Percentiles rank a stretch among this genome's conserved stretches.
These are phyloP conservation scores for Knufia fluminis DNA, from an alignment of 2,329 filamentous ascomycete genomes.

Conservation along the genomic window DNA sequence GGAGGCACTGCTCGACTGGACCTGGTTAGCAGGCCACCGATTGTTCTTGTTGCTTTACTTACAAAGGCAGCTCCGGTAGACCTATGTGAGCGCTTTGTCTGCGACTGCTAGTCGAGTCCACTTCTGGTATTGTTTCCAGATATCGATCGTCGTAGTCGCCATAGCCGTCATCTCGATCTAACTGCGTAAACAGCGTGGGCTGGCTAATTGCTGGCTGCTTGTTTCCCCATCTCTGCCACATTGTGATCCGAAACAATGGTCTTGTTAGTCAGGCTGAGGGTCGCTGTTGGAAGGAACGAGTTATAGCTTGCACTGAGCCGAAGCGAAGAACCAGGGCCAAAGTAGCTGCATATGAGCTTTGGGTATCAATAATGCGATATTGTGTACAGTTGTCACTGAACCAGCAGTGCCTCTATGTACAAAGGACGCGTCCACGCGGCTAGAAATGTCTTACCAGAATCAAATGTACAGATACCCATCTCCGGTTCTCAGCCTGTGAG, in stretches of 20 bases:
- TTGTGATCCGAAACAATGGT: not conserved
- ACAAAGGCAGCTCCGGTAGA: slow-evolving; percentile 33
- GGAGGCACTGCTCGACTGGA: slow-evolving; percentile 20
- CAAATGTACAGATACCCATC: not conserved
- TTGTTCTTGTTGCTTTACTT: slow-evolving; percentile 19
- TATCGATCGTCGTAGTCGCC: slow-evolving; percentile 33
- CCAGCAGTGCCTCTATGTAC: slow-evolving; percentile 5
- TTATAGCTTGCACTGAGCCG: not conserved
- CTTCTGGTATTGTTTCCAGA: slow-evolving; percentile 31
- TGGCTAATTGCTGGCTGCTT: slow-evolving; percentile 10
- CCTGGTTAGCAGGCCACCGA: slow-evolving; percentile 9
- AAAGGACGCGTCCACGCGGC: not conserved
- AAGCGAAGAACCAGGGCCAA: not conserved
- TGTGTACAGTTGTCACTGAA: not conserved
- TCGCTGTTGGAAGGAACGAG: not conserved
- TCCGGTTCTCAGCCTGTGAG: not conserved
- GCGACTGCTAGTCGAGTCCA: slow-evolving; percentile 27
- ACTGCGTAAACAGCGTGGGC: slow-evolving; percentile 7
- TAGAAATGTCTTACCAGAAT: not conserved
- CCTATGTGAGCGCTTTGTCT: slow-evolving; percentile 24
- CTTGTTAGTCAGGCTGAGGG: not conserved
- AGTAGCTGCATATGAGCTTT: not conserved
- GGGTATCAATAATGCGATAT: not conserved
- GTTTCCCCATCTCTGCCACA: slow-evolving; percentile 11
- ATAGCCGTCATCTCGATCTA: slow-evolving; percentile 9